These are phyloP conservation scores for Teunomyces atbi DNA, from an alignment of 805 yeast species.

Conservation along the genomic window DNA sequence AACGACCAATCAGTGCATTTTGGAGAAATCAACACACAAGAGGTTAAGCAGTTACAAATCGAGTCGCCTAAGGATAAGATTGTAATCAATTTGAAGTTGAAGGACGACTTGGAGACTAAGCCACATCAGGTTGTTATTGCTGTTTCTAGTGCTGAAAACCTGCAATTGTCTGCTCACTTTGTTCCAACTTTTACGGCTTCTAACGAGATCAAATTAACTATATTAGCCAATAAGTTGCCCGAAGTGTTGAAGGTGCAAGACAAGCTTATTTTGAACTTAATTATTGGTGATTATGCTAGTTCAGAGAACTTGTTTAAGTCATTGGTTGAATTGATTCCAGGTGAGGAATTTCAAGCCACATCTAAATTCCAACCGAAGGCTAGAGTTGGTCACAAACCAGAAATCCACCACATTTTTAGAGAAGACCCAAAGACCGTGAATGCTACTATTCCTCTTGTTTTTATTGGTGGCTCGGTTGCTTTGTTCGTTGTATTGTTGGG, in stretches of 20 bases:
- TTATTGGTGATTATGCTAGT: constrained; percentile 26
- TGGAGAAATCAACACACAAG: constrained; percentile 32
- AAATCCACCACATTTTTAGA: constrained; percentile 63
- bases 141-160: constrained; percentile 23
- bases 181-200: constrained; percentile 28
- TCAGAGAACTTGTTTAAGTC: constrained; percentile 21
- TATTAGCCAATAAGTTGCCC: constrained; percentile 32
- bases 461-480: constrained; percentile 43
- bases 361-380: constrained; percentile 23
- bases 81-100: constrained; percentile 25
- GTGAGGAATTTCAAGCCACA: constrained; percentile 22
- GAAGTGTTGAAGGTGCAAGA: constrained; percentile 34
- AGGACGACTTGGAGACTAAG: constrained; percentile 15
- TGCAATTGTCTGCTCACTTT: constrained; percentile 31
- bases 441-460: constrained; percentile 49
- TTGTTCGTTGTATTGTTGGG: constrained; percentile 44
- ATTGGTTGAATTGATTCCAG: constrained; percentile 33
- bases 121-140: constrained; percentile 38
- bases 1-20: constrained; percentile 21
- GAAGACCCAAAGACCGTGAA: constrained; percentile 52
- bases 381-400: constrained; percentile 52
- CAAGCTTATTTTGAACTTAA: constrained; percentile 27
- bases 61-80: constrained; percentile 33
- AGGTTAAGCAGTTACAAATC: constrained; percentile 27
- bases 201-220: constrained; percentile 19